A percentile compares a stretch with the other conserved stretches of the same genome.
phyloP scores from a whole-genome alignment of 345 rosid species.

The Lepidium africanum region DNA sequence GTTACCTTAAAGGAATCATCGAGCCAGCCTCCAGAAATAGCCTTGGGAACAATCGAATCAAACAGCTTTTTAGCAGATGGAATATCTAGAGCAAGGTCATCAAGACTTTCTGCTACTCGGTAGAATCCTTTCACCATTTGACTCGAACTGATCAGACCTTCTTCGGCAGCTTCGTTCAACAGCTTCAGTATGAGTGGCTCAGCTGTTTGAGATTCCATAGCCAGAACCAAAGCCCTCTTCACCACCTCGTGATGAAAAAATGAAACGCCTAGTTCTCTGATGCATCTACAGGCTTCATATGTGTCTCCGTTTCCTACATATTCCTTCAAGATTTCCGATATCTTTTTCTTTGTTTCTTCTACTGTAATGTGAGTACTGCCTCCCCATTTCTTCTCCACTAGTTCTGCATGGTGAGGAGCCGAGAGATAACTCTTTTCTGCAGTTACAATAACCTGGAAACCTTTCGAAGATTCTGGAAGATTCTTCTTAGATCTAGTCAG shows the following conservation, averaged over 20 bases:
- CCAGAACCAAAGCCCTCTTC: constrained; percentile 84
- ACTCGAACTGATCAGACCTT: constrained; percentile 91
- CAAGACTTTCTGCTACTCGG: constrained; percentile 80
- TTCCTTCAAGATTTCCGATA: constrained; percentile 74
- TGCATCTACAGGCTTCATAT: constrained; percentile 91
- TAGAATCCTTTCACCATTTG: constrained; percentile 90
- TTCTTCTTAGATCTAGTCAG: constrained; percentile 72
- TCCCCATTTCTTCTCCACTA: constrained; percentile 97
- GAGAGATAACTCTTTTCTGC: constrained; percentile 94
- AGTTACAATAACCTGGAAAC: constrained; percentile 71
- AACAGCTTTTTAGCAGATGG: constrained; percentile 70
- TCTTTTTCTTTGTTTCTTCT: constrained; percentile 91
- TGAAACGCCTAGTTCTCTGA: constrained; percentile 82
- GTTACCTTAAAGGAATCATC: constrained; percentile 51
- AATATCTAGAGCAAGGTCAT: constrained; percentile 94
- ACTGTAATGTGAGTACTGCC: constrained; percentile 90
- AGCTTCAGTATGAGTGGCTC: constrained; percentile 65
- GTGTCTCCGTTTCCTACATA: constrained; percentile 80
- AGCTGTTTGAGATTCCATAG: constrained; percentile 69
- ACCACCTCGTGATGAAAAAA: constrained; percentile 99
- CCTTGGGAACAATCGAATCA: constrained; percentile 55
- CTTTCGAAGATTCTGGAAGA: constrained; percentile 70
- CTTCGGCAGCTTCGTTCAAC: constrained; percentile 86
- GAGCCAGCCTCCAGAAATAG: constrained; percentile 85
- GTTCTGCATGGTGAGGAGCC: constrained; percentile 99